phyloP scores from a whole-genome alignment of 2,329 filamentous ascomycete genomes.

The Rutstroemia sydowiana region DNA sequence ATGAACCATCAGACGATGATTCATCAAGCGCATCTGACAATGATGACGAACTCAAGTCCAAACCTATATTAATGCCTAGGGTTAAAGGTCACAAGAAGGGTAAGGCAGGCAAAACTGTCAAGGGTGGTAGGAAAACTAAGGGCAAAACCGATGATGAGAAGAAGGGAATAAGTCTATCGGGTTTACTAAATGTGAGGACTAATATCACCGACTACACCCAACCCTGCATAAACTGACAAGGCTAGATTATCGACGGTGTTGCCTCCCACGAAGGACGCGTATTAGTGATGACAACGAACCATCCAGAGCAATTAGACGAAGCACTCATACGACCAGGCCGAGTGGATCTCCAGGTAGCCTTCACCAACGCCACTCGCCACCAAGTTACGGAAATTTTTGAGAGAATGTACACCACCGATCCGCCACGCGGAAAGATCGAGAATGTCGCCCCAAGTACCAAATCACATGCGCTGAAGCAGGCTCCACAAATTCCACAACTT shows the following conservation, averaged over 20 bases:
- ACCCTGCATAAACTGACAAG: no score
- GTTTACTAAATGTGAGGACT: slow-evolving; percentile 62
- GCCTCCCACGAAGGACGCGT: slow-evolving; percentile 91
- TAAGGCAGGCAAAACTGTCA: slow-evolving; percentile 38
- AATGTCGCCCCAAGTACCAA: no score
- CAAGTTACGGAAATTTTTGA: slow-evolving; percentile 89
- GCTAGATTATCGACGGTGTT: no score
- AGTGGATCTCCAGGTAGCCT: slow-evolving; percentile 85
- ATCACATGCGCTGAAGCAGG: no score
- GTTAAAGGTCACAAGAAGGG: slow-evolving; percentile 36
- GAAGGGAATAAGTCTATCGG: slow-evolving; percentile 62
- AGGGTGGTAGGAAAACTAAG: slow-evolving; percentile 19
- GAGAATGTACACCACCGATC: slow-evolving; percentile 64
- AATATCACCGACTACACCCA: no score
- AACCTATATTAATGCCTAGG: not conserved
- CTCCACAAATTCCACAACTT: not conserved
- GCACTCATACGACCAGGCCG: slow-evolving; percentile 85
- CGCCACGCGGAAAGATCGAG: no score
- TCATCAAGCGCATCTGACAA: not conserved
- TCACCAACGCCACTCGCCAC: slow-evolving; percentile 79
- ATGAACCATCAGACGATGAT: slow-evolving; percentile 3
- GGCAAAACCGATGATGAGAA: slow-evolving; percentile 17
- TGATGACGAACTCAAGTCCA: not conserved
- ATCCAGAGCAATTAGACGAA: slow-evolving; percentile 77
- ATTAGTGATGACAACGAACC: slow-evolving; percentile 92